A percentile compares a stretch with the other conserved stretches of the same genome.
phyloP scores from a whole-genome alignment of 192 early-diverging fungal species.

The Powellomyces hirtus region DNA sequence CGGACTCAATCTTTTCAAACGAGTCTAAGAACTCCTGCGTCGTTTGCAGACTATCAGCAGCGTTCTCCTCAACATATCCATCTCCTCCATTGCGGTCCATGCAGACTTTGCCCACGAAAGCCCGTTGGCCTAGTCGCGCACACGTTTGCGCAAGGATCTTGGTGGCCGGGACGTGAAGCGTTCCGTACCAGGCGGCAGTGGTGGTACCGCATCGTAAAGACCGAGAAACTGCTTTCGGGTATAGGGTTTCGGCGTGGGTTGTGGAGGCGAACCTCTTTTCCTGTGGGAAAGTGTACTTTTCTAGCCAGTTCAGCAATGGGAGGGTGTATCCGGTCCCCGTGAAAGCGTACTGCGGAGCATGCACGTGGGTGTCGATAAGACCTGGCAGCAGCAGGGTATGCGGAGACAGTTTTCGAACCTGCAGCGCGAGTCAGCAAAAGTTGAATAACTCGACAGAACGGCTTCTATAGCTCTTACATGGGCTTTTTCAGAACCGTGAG shows the following conservation, averaged over 20 bases:
- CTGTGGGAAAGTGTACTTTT: constrained; percentile 86
- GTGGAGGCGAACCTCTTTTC: constrained; percentile 72
- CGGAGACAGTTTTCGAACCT: constrained; percentile 1
- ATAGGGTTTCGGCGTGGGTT: constrained; percentile 66
- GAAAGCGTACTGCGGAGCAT: constrained; percentile 89
- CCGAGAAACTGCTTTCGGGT: constrained; percentile 64
- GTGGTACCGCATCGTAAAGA: constrained; percentile 84
- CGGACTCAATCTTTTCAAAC: constrained; percentile 14
- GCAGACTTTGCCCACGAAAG: constrained; percentile 92
- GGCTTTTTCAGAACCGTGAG: no score
- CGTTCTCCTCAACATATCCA: constrained; percentile 71
- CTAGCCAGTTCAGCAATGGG: constrained; percentile 85
- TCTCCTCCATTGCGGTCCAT: constrained; percentile 89
- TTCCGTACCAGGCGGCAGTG: constrained; percentile 87
- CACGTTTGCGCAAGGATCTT: constrained; percentile 73
- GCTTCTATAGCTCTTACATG: no score
- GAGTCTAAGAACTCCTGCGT: constrained; percentile 51
- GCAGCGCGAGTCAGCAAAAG: no score
- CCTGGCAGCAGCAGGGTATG: constrained; percentile 85
- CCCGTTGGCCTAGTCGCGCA: constrained; percentile 71
- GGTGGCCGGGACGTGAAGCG: constrained; percentile 78
- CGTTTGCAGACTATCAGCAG: constrained; percentile 60
- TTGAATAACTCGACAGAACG: no score
- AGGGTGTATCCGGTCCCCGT: constrained; percentile 88
- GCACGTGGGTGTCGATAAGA: constrained; percentile 91